Percentiles rank a stretch among this genome's conserved stretches.
Conservation (phyloP, 805 yeast species). For the Brettanomyces bruxellensis region DNA sequence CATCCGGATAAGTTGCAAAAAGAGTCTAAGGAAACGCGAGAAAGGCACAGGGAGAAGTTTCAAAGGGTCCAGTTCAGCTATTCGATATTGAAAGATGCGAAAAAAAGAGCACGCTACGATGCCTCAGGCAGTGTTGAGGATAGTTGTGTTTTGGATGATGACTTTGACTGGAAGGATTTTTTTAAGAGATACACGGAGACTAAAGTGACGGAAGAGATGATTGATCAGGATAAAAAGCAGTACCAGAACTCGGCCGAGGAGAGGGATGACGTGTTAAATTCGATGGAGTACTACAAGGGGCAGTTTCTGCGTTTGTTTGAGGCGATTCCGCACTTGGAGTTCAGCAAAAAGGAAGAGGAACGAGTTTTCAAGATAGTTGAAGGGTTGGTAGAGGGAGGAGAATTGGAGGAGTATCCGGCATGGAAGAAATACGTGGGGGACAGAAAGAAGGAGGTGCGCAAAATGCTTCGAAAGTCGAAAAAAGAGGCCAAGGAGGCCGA, state of each 20-base stretch:
- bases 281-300: slow-evolving; percentile 52
- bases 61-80: slow-evolving; percentile 71
- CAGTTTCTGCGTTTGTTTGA: slow-evolving; percentile 66
- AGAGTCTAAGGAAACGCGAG: slow-evolving; percentile 19
- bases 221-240: slow-evolving; percentile 55
- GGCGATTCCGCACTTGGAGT: slow-evolving; percentile 67
- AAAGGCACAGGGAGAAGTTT: slow-evolving; percentile 33
- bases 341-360: slow-evolving; percentile 47
- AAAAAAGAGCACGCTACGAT: slow-evolving; percentile 51
- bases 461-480: slow-evolving; percentile 40
- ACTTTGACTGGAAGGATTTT: slow-evolving; percentile 51
- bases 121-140: slow-evolving; percentile 57
- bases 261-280: slow-evolving; percentile 48
- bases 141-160: slow-evolving; percentile 24
- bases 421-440: slow-evolving; percentile 40
- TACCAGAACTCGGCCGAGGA: slow-evolving; percentile 62
- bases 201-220: slow-evolving; percentile 52
- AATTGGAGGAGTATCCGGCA: slow-evolving; percentile 17
- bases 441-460: slow-evolving; percentile 37
- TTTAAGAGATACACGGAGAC: slow-evolving; percentile 32
- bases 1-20: slow-evolving; percentile 60
- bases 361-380: slow-evolving; percentile 49
- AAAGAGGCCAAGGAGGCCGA: slow-evolving; percentile 62
- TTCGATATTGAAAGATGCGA: slow-evolving; percentile 51
- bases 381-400: slow-evolving; percentile 30